These are phyloP conservation scores for Nannochloris sp. DNA, from an alignment of 139 green algal genomes.

Conservation along the genomic window DNA sequence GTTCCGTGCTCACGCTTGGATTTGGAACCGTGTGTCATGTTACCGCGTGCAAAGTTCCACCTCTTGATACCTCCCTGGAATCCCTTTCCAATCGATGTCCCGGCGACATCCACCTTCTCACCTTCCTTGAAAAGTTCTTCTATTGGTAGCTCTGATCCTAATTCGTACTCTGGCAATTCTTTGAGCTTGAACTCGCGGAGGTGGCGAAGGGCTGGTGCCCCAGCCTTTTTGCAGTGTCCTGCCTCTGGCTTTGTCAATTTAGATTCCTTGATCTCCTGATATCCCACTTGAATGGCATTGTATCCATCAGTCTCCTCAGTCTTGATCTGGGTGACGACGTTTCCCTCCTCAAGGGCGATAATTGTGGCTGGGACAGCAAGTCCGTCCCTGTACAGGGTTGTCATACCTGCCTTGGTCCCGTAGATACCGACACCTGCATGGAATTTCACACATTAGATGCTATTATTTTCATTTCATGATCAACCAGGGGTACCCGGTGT, in stretches of 20 bases:
- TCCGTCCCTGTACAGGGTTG: slow-evolving; percentile 67
- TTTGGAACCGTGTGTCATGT: slow-evolving; percentile 98
- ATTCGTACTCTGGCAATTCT: slow-evolving; percentile 47
- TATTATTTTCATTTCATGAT: not conserved
- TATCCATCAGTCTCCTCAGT: slow-evolving; percentile 89
- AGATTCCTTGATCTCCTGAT: slow-evolving; percentile 57
- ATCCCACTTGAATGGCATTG: slow-evolving; percentile 81
- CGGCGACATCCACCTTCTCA: slow-evolving; percentile 85
- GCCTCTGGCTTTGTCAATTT: slow-evolving; percentile 89
- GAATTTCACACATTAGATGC: not conserved
- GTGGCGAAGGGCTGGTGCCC: slow-evolving; percentile 61
- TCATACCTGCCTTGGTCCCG: slow-evolving; percentile 97
- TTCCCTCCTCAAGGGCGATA: slow-evolving; percentile 82
- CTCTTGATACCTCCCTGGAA: slow-evolving; percentile 95
- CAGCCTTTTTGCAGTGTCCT: slow-evolving; percentile 85
- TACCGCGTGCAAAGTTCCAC: slow-evolving; percentile 80
- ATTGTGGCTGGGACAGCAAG: slow-evolving; percentile 78
- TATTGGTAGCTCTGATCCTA: slow-evolving; percentile 74
- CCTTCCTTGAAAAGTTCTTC: slow-evolving; percentile 88
- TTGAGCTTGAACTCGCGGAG: slow-evolving; percentile 87
- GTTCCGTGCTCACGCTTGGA: slow-evolving; percentile 90
- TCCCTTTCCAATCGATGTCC: slow-evolving; percentile 83
- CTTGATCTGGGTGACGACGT: slow-evolving; percentile 92
- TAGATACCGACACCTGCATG: slow-evolving; percentile 25
- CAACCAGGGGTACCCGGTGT: not conserved